Percentiles rank a stretch among this genome's conserved stretches.
These are phyloP conservation scores for Aspergillus unguis DNA, from an alignment of 2,329 filamentous ascomycete genomes.

Conservation along the genomic window DNA sequence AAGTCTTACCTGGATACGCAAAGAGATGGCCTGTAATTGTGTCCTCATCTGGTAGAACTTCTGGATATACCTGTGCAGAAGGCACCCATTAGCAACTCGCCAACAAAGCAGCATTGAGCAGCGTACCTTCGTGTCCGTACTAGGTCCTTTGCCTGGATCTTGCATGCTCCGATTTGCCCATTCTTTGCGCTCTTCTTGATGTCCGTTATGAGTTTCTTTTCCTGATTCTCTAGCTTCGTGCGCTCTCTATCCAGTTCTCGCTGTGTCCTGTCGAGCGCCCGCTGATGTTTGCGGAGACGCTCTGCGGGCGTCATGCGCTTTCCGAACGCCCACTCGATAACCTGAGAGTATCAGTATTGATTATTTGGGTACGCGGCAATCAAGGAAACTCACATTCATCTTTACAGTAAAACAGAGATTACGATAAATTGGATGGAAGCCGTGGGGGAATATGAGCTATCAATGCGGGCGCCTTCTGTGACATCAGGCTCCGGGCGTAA, in stretches of 20 bases:
- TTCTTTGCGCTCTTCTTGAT: slow-evolving; percentile 99
- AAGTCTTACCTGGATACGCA: slow-evolving; percentile 76
- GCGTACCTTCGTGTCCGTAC: slow-evolving; percentile 77
- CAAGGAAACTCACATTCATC: slow-evolving; percentile 40
- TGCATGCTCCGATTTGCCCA: slow-evolving; percentile 96
- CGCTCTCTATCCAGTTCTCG: slow-evolving; percentile 92
- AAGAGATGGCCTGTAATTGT: slow-evolving; percentile 90
- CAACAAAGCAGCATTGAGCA: neutral
- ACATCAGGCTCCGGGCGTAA: slow-evolving; percentile 23
- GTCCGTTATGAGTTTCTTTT: slow-evolving; percentile 92
- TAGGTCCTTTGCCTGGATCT: slow-evolving; percentile 96
- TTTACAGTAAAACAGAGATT: slow-evolving; percentile 3
- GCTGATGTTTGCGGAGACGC: slow-evolving; percentile 69
- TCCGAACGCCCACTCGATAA: slow-evolving; percentile 98
- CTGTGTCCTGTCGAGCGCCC: slow-evolving; percentile 95
- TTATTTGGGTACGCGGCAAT: neutral
- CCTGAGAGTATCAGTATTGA: slow-evolving; percentile 51
- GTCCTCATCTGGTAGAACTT: slow-evolving; percentile 99
- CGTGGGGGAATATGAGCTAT: neutral
- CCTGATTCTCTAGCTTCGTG: slow-evolving; percentile 94
- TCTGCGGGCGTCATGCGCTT: slow-evolving; percentile 95
- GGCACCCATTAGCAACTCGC: slow-evolving; percentile 1
- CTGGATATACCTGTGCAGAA: slow-evolving; percentile 70
- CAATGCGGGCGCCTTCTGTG: slow-evolving; percentile 7
- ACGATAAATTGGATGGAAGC: slow-evolving; percentile 1